Base-by-base conservation (phyloP, 495 filamentous ascomycete genomes). In the Talaromyces wortmannii region DNA sequence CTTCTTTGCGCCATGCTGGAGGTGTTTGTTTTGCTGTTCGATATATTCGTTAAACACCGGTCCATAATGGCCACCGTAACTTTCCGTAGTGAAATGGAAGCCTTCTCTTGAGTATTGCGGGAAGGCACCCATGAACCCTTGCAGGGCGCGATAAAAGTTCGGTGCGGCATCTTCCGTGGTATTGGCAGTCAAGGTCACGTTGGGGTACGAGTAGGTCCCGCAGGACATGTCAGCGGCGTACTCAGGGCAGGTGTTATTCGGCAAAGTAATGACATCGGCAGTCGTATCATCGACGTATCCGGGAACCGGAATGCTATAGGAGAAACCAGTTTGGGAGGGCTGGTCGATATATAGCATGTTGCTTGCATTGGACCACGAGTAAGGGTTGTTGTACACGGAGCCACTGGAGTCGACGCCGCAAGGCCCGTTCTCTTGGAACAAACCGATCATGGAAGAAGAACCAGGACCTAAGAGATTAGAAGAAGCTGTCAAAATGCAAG, bases 321-420 rank as follows among this genome's bases (percentile, higher is more conserved):
- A 83, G 57, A 85, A 78, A 13, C 82, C 83, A 50, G 79, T 77
- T 60, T 81, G 74, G 15, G 74, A 71, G 13, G 82, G 83, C 57
- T 86, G 79, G 60, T 86, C 83, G 51, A 86, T 70, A 60, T 78
- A 83, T 18, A 84, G 69, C 71, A 85, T 77, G 53, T 85, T 86
- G 61, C 69, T 73, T 48, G 65, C 72, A 55, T 81, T 85, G 59
- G 68, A 76, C 83, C 77, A 86, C 7, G 74, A 79, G 64, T 79
- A 85, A 13, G 79, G 78, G 62, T 84, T 84, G 61, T 76, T 77
- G 63, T 68, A 78, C 29, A 76, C 72, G 10, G 71, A 70, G 43
- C 77, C 76, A 53, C 74, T 60, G 13, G 61, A 61, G 54, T 78
- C 78, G n/a, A 83, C 71, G 42, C 76, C 66, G 53, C 83, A 86